Conservation (phyloP, 441 rosid species). For the Biscutella auriculata region DNA sequence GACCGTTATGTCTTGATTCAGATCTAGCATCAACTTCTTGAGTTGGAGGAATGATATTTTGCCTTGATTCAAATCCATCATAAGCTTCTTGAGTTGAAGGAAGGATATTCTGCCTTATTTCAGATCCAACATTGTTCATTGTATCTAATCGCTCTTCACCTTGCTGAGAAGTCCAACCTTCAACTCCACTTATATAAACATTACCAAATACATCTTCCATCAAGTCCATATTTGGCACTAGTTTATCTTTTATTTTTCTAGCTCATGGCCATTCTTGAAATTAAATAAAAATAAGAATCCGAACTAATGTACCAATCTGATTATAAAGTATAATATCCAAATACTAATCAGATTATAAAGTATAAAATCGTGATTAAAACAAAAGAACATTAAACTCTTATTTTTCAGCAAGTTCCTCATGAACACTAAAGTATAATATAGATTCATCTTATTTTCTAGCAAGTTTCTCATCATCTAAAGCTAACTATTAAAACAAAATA, state of each 20-base stretch:
- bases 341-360: too few relatives aligned
- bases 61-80: not conserved
- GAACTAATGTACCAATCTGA: too few relatives aligned
- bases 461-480: conserved; percentile 8
- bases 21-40: not conserved
- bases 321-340: too few relatives aligned
- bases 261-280: not conserved
- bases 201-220: not conserved
- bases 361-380: too few relatives aligned
- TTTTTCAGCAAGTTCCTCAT: too few relatives aligned
- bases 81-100: not conserved
- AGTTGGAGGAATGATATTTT: not conserved
- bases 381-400: too few relatives aligned
- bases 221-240: not conserved
- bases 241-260: not conserved
- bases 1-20: not conserved
- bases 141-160: not conserved
- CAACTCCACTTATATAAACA: not conserved
- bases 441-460: conserved; percentile 6
- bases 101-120: not conserved
- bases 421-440: too few relatives aligned
- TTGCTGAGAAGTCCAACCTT: not conserved
- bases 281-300: not conserved
- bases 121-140: not conserved
- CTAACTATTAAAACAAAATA: conserved; percentile 14